Base-by-base conservation (phyloP, 306 rosid species). In the Carpinus fangiana region DNA sequence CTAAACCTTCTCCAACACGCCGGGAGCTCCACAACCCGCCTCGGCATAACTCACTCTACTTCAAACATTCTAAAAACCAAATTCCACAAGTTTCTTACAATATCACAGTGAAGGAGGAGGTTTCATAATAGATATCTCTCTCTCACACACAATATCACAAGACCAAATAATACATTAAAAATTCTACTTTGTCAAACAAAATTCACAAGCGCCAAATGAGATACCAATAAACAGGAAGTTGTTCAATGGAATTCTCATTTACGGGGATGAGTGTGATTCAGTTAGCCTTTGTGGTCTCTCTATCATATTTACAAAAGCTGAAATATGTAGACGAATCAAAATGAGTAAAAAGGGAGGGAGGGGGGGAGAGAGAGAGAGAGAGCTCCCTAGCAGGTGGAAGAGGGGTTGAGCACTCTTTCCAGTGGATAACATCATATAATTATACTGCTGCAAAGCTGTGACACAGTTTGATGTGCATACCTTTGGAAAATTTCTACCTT, bases 401-500 rank as follows among this genome's bases (percentile, higher is more conserved):
- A 28, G 36, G 68, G 68, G 10, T 28, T 57, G 34, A 57, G 12
- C 34, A 57, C 36, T 23, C 64, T 57, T 57, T 57, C 13, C 12
- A 1, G 12, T 28, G 38, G 38, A 59, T 23, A 59, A 59, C 36
- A 59, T 59, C 36, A 59, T 59, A 59, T 31, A 59, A 59, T 59
- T 21, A 59, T 59, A 23, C 65, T 20, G 65, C 65, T 34, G 47
- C 36, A 61, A 28, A 20, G 69, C 18, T 20, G 52, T 66, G 69
- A 47, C 46, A 50, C 52, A 56, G 60, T 36, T 73, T 65, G 75
- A 61, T 67, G 47, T 66, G 65, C 84, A 38, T 88, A 92, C 98
- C 98, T 92, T 81, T 90, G 98, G 73, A 88, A 88, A 80, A 95
- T 95, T 75, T 91, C 98, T 56, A 90, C 90, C 89, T 95, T 92